Evolutionary conservation across 177 flowering plant genomes (phyloP).

Genomic region (Vitis hybrid): DNA sequence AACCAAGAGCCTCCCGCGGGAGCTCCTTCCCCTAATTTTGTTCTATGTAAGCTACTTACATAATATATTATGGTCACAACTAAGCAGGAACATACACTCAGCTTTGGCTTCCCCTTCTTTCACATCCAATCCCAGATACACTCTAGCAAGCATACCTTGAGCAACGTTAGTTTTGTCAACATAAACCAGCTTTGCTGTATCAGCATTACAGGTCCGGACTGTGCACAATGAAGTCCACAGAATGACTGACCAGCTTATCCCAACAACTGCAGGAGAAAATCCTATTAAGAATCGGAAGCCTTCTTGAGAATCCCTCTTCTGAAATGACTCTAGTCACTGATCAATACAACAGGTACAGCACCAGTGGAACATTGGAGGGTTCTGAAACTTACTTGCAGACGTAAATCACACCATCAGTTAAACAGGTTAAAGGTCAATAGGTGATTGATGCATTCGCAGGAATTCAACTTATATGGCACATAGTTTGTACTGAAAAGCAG

Average conservation of each 20-base stretch:
- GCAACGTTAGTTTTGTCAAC: constrained; percentile 25
- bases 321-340: not conserved
- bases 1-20: too few species aligned
- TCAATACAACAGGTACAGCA: too few species aligned
- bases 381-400: too few species aligned
- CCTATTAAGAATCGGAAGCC: too few species aligned
- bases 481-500: not conserved
- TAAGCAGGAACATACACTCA: too few species aligned
- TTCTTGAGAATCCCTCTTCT: not conserved
- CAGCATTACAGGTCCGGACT: constrained; percentile 12
- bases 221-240: constrained; percentile 9
- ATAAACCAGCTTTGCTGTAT: constrained; percentile 23
- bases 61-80: too few species aligned
- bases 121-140: constrained; percentile 8
- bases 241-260: constrained; percentile 10
- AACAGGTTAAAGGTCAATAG: too few species aligned
- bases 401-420: too few species aligned
- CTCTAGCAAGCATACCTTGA: constrained; percentile 18
- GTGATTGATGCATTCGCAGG: not conserved
- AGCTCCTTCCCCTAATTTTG: too few species aligned
- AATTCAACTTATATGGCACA: not conserved
- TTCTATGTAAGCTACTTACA: too few species aligned
- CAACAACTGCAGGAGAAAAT: constrained; percentile 9
- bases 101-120: too few species aligned
- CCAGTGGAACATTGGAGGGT: too few species aligned